Evolutionary conservation across 192 early-diverging fungal species (phyloP).

Genomic region (Linnemannia exigua): DNA sequence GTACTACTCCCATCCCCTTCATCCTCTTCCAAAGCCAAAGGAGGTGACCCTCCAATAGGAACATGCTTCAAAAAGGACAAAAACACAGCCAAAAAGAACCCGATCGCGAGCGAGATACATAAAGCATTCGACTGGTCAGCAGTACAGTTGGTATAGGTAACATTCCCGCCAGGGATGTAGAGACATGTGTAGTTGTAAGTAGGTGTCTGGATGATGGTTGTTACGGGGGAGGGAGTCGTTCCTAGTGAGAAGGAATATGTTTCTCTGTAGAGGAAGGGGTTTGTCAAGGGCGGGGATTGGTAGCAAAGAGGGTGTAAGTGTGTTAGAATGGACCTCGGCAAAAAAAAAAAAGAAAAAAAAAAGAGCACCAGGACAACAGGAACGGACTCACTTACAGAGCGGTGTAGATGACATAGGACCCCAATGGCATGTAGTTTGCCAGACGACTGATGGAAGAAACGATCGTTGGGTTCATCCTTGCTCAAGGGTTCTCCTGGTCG

Average conservation of each 20-base stretch:
- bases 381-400: conserved; percentile 40
- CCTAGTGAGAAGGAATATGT: conserved; percentile 54
- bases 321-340: background rate
- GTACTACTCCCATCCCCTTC: background rate
- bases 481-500: background rate
- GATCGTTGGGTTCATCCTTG: conserved; percentile 40
- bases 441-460: conserved; percentile 48
- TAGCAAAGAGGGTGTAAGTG: background rate
- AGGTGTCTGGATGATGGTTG: conserved; percentile 36
- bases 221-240: conserved; percentile 24
- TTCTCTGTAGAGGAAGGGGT: conserved; percentile 16
- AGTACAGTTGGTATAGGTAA: conserved; percentile 38
- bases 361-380: background rate
- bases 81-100: conserved; percentile 49
- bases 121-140: conserved; percentile 33
- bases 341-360: background rate
- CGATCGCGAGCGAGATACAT: conserved; percentile 32
- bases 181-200: conserved; percentile 32
- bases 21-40: conserved; percentile 17
- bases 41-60: conserved; percentile 26
- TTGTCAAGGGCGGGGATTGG: background rate
- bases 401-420: conserved; percentile 57
- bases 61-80: conserved; percentile 52
- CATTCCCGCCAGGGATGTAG: conserved; percentile 16
- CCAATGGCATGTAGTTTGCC: conserved; percentile 53